Conservation (phyloP, 1,284 basidiomycete genomes). For the Sporisorium graminicola region DNA sequence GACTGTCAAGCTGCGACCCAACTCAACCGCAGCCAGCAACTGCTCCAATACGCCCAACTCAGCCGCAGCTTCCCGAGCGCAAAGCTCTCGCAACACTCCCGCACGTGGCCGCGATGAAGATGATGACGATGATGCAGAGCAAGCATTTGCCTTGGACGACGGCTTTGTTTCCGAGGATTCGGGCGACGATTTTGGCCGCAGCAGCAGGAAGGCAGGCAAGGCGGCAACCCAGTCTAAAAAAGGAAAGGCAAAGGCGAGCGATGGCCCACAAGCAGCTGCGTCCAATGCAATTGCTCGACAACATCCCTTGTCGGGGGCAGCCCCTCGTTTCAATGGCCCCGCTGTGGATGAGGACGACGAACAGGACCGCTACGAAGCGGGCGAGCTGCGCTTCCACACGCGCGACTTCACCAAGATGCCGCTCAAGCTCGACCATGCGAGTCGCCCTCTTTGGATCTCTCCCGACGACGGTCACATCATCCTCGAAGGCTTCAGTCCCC, state of each 20-base stretch:
- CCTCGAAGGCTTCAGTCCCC: constrained; percentile 74
- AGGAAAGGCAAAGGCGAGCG: constrained; percentile 10
- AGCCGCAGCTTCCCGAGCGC: constrained; percentile 32
- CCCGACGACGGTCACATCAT: constrained; percentile 69
- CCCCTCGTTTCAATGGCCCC: constrained; percentile 42
- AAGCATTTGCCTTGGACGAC: constrained; percentile 37
- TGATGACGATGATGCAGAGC: constrained; percentile 39
- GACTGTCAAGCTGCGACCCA: constrained; percentile 48
- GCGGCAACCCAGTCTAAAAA: constrained; percentile 17
- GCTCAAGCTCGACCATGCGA: constrained; percentile 66
- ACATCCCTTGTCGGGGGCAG: constrained; percentile 48
- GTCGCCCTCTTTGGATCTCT: constrained; percentile 67
- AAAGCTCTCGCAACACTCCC: constrained; percentile 28
- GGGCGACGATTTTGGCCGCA: constrained; percentile 38
- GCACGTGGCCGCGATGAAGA: constrained; percentile 13
- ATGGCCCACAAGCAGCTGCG: constrained; percentile 4
- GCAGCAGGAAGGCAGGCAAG: constrained; percentile 14
- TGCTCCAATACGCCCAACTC: constrained; percentile 27
- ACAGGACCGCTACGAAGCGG: constrained; percentile 39
- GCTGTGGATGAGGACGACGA: constrained; percentile 49
- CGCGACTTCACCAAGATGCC: constrained; percentile 65
- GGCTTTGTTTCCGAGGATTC: constrained; percentile 50
- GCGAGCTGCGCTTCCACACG: constrained; percentile 80
- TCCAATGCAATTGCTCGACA: constrained; percentile 28
- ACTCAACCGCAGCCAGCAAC: constrained; percentile 25